Conservation (phyloP, 2,329 filamentous ascomycete species). For the Aureobasidium sp. region DNA sequence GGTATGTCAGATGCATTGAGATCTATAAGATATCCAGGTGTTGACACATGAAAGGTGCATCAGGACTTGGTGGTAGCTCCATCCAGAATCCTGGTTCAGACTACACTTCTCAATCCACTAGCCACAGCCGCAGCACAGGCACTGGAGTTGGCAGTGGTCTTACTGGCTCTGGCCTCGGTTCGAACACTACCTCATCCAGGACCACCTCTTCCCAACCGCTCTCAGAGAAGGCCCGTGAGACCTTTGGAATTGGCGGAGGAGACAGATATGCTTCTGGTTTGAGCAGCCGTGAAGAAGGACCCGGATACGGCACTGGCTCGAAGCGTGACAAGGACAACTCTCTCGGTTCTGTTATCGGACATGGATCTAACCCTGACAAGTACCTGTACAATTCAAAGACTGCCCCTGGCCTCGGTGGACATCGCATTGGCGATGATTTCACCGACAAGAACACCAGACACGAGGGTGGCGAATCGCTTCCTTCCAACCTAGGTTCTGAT, state of each 20-base stretch:
- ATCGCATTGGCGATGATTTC: slow-evolving; percentile 9
- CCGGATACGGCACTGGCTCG: slow-evolving; percentile 3
- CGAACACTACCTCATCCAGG: background rate
- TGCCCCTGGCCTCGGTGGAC: slow-evolving; percentile 13
- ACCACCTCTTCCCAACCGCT: background rate
- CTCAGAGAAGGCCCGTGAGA: slow-evolving; percentile 4
- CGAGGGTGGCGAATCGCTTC: background rate
- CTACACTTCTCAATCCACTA: background rate
- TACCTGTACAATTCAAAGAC: slow-evolving; percentile 2
- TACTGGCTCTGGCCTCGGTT: background rate
- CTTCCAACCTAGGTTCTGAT: slow-evolving; percentile 6
- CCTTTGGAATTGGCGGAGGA: background rate
- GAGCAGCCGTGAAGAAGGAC: background rate
- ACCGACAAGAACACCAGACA: slow-evolving; percentile 10
- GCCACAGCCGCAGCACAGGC: background rate
- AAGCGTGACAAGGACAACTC: background rate
- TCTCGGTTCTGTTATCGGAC: slow-evolving; percentile 5
- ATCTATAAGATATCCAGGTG: background rate
- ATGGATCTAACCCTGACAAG: slow-evolving; percentile 9
- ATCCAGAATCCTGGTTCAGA: background rate
- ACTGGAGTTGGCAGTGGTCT: background rate
- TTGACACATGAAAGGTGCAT: background rate
- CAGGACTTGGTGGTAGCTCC: background rate
- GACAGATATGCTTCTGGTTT: background rate
- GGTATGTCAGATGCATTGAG: slow-evolving; percentile 32